Conservation (phyloP, 2,329 filamentous ascomycete genomes). For the Metarhizium anisopliae region DNA sequence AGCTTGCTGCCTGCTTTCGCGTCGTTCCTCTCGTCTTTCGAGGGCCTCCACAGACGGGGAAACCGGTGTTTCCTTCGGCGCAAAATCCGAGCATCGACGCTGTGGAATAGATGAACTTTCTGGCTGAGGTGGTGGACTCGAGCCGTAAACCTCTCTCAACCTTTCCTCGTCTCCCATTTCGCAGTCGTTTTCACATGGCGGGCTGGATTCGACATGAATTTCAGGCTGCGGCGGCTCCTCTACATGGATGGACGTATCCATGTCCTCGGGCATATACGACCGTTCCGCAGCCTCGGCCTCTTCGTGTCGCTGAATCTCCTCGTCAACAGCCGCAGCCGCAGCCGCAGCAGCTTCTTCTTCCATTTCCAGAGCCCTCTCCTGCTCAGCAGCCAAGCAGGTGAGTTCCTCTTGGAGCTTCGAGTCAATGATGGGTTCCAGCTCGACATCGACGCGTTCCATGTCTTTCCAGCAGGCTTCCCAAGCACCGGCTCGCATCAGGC, state of each 20-base stretch:
- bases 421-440: conserved; percentile 69
- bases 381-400: conserved; percentile 40
- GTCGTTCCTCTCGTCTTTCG: conserved; percentile 22
- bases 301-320: conserved; percentile 16
- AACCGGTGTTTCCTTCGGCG: conserved; percentile 8
- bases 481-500: conserved; percentile 81
- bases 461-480: conserved; percentile 94
- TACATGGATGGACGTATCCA: conserved; percentile 1
- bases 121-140: conserved; percentile 15
- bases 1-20: conserved; percentile 17
- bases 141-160: conserved; percentile 45
- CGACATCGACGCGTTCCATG: conserved; percentile 97
- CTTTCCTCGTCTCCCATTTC: conserved; percentile 39
- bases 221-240: conserved; percentile 7
- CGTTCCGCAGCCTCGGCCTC: conserved; percentile 19
- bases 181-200: conserved; percentile 20
- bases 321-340: conserved; percentile 6
- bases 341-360: conserved; percentile 19
- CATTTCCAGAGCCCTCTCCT: conserved; percentile 30
- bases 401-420: conserved; percentile 49
- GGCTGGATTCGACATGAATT: conserved; percentile 4
- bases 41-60: conserved; percentile 16
- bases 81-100: conserved; percentile 7
- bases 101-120: conserved; percentile 6
- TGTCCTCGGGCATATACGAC: conserved; percentile 6